phyloP scores from a whole-genome alignment of 83 land plant genomes.

The Isoetes engelmannii region DNA sequence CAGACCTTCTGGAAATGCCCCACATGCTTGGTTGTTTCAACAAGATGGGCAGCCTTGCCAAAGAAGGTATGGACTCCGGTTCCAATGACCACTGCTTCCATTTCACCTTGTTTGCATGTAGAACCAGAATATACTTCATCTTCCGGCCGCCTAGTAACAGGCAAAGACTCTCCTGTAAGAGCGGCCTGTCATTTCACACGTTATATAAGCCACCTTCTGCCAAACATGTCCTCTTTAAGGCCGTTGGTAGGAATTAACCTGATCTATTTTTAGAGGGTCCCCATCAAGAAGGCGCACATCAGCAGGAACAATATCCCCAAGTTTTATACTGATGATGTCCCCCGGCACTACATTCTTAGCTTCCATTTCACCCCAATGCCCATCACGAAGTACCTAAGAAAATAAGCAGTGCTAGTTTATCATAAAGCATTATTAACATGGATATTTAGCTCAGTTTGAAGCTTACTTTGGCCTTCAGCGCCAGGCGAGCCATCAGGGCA shows the following conservation, averaged over 20 bases:
- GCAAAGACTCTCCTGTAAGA: conserved; percentile 2
- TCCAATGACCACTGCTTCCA: conserved; percentile 2
- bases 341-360: conserved; percentile 40
- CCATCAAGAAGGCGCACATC: conserved; percentile 28
- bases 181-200: neutral
- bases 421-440: no score
- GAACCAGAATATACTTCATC: neutral
- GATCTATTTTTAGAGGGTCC: conserved; percentile 22
- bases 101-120: conserved; percentile 4
- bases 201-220: no score
- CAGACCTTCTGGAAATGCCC: no score
- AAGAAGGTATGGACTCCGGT: conserved; percentile 1
- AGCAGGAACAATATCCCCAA: conserved; percentile 27
- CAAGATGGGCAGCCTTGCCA: neutral
- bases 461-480: neutral
- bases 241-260: conserved; percentile 1
- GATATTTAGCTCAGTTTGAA: no score
- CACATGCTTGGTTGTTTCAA: no score
- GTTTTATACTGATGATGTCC: conserved; percentile 24
- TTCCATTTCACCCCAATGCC: conserved; percentile 49
- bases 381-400: conserved; percentile 49
- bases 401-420: no score
- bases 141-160: neutral
- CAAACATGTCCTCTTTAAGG: no score
- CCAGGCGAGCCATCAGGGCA: conserved; percentile 1